Percentiles rank a stretch among this genome's conserved stretches.
These are phyloP conservation scores for Trichoderma sp. DNA, from an alignment of 2,329 filamentous ascomycete species.

Conservation along the genomic window DNA sequence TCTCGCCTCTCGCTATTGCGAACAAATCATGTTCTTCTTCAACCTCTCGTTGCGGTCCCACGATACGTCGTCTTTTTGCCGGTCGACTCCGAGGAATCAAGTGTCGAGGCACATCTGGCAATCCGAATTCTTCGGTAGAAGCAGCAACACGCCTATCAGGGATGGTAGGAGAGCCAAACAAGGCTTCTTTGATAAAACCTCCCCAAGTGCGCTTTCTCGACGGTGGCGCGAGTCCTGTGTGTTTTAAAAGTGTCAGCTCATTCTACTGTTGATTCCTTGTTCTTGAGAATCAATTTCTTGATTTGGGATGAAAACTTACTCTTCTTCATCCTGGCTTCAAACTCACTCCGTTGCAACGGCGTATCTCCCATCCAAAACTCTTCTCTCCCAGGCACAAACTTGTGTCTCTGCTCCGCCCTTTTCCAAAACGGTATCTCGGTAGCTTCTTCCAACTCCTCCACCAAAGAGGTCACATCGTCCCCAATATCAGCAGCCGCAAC, in stretches of 20 bases:
- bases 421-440: conserved; percentile 7
- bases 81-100: conserved; percentile 14
- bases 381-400: conserved; percentile 27
- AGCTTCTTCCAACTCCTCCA: neutral
- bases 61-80: neutral
- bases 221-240: neutral
- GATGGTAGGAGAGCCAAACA: neutral
- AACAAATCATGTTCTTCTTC: neutral
- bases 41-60: neutral
- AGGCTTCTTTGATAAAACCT: neutral
- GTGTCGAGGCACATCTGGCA: neutral
- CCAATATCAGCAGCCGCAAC: no score
- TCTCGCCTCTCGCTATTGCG: neutral
- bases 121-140: neutral
- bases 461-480: neutral
- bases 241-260: neutral
- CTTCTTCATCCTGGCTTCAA: conserved; percentile 25
- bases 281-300: no score
- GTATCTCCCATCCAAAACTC: conserved; percentile 34
- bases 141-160: neutral
- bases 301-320: neutral
- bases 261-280: neutral
- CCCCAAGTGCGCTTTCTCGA: neutral
- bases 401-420: conserved; percentile 1
- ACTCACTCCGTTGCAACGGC: conserved; percentile 28